phyloP scores from a whole-genome alignment of 148 eudicot genomes.

The Silene uniflora region DNA sequence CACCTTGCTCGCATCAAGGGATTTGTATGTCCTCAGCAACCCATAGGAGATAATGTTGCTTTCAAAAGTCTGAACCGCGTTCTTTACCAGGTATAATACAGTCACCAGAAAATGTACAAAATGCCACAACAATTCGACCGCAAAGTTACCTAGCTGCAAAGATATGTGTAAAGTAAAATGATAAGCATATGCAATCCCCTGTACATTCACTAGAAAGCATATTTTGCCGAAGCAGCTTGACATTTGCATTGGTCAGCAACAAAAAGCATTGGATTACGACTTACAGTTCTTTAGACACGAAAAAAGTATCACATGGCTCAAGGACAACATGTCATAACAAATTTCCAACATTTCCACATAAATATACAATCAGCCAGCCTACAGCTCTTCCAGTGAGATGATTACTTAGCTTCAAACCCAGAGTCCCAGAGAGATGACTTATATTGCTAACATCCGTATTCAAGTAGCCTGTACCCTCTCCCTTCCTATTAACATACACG shows the following conservation, averaged over 20 bases:
- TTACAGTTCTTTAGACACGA: neutral
- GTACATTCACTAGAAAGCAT: neutral
- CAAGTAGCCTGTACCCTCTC: neutral
- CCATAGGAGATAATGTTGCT: slow-evolving; percentile 57
- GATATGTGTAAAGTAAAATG: slow-evolving; percentile 12
- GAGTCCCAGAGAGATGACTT: neutral
- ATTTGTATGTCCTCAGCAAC: slow-evolving; percentile 36
- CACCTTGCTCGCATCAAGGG: slow-evolving; percentile 55
- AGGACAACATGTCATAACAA: too few species aligned
- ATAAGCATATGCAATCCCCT: neutral
- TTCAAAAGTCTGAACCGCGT: slow-evolving; percentile 39
- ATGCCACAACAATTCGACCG: slow-evolving; percentile 47
- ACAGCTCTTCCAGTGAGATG: neutral
- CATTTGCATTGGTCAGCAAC: neutral
- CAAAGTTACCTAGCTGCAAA: slow-evolving; percentile 49
- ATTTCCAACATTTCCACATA: neutral
- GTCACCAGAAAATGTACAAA: slow-evolving; percentile 53
- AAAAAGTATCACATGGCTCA: neutral
- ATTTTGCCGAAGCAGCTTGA: neutral
- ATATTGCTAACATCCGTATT: neutral
- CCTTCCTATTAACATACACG: neutral
- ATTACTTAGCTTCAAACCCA: neutral
- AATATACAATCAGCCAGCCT: neutral
- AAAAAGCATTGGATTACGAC: neutral
- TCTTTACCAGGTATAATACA: slow-evolving; percentile 38